Evolutionary conservation across 2,329 filamentous ascomycete genomes (phyloP).

Genomic region (Thelonectria discophora): DNA sequence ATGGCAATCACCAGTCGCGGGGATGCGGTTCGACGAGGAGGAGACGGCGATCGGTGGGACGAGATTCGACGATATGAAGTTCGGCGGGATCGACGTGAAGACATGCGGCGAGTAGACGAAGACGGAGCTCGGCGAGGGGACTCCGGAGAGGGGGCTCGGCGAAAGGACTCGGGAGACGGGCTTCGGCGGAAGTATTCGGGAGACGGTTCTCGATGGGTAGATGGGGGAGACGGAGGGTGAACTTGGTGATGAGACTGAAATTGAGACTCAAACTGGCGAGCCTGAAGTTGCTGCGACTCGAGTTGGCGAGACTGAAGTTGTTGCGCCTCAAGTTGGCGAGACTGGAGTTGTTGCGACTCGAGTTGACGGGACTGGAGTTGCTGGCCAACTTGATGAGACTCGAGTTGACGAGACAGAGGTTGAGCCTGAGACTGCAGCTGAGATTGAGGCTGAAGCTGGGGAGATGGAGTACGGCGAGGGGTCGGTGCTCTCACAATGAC

Average conservation of each 20-base stretch:
- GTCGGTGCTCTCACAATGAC: conserved; percentile 49
- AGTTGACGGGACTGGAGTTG: conserved; percentile 33
- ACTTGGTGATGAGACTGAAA: not conserved
- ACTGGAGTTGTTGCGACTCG: not conserved
- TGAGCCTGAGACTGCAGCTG: no score
- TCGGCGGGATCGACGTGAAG: not conserved
- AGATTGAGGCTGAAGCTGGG: conserved; percentile 10
- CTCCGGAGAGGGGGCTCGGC: not conserved
- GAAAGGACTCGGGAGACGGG: not conserved
- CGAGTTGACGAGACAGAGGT: no score
- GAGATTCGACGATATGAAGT: not conserved
- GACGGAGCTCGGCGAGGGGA: not conserved
- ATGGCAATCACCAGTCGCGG: conserved; percentile 34
- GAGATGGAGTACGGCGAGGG: conserved; percentile 47
- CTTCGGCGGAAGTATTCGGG: not conserved
- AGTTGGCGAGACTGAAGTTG: no score
- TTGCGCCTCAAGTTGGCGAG: no score
- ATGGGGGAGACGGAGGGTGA: not conserved
- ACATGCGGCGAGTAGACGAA: not conserved
- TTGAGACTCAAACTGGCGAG: conserved; percentile 30
- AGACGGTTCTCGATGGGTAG: not conserved
- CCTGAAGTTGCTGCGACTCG: conserved; percentile 5
- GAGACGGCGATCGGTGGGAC: not conserved
- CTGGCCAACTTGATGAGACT: no score
- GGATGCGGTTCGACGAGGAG: conserved; percentile 40